Base-by-base conservation (phyloP, 2,329 filamentous ascomycete species). In the Thelonectria blattea region DNA sequence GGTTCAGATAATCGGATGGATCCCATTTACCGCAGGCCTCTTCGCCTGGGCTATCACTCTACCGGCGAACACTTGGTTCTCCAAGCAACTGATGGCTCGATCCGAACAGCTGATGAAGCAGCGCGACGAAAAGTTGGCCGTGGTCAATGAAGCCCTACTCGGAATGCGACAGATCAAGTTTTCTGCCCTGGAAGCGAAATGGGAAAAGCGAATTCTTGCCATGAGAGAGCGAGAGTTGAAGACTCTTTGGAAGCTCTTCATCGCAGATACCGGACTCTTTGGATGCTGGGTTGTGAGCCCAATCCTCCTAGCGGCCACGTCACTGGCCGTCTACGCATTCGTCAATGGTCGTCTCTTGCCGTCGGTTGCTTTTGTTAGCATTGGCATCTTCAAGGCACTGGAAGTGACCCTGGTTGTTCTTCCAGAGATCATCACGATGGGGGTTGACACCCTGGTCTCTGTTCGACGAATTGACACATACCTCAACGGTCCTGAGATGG, bases 141-240 rank as follows among this genome's bases (percentile, higher is more conserved):
- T 93, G 14, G 83, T 95, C 30, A 91, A 90, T 1, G 91, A 95
- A 73, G 90, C 89, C 0, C 77, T 95, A 1, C 85, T 91, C 67
- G 91, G 91, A 8, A 93, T 94, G 64, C 85, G 91, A 1, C 91
- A 95, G 74, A 92, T 95, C 77, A 95, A 95, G 70, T 93, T 94
- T 67, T 90, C 90, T 0, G 91, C 91, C 1, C 76, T 92, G 2
- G 91, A 94, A 73, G 77, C 80, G 18, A 86, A 91, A 66, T 94
- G 91, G 91, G 86, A 92, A 72, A 80, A 82, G 15, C 90, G 88
- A 62, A 91, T 95, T 43, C 64, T 71, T 75, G 82, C 62, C 74
- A 83, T 62, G 85, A 82, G 91, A 69, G 83, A 88, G 45, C 84
- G 82, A 48, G 91, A 94, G 72, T 81, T 94, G 10, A 74, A 76